Evolutionary conservation across 2,329 filamentous ascomycete genomes (phyloP), one percentile per base, ranked within the genome.

Genomic region (Penicillium aurantiogriseum): DNA sequence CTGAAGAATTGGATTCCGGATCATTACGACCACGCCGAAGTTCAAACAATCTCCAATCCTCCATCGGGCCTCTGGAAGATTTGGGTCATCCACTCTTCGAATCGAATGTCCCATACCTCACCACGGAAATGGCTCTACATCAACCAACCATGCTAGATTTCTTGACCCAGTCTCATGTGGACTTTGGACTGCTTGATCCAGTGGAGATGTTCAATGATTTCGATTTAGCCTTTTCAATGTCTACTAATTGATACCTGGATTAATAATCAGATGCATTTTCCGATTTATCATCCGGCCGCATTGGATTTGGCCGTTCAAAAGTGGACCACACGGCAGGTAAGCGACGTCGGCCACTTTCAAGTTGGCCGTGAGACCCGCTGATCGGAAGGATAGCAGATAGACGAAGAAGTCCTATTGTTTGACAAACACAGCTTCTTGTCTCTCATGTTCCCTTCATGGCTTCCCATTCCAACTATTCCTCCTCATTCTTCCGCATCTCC

Each of bases 101-200:
- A 43, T 38, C 23, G 6, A 44, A 45, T 38, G 46, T 55, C 5
- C 57, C 59, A 9, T 52, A 55, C 23, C 40, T 61, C 11, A 58
- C 58, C 2, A 58, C 58, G 9, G 60, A 60, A 38, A 60, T 60
- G 57, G 49, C 58, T 51, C 44, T 62, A 31, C 55, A 57, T n/a
- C 51, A 58, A 31, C 57, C 58, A 1, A 42, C 55, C 9, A 60
- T 62, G 60, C 45, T 56, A 25, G 50, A 62, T 21, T 62, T 62
- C 21, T 29, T 60, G 38, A 54, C 45, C 4, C 55, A 54, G 40
- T 46, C 60, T 25, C 31, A 54, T 29, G 19, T 56, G 38, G 55
- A 60, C 27, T 51, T 59, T 21, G 59, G 50, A 17, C 55, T 56
- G n/a, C 51, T 58, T 50, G 56, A 59, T 27, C 27, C 58, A 15